Evolutionary conservation across 805 yeast genomes (phyloP).

Genomic region (Candida piceae): DNA sequence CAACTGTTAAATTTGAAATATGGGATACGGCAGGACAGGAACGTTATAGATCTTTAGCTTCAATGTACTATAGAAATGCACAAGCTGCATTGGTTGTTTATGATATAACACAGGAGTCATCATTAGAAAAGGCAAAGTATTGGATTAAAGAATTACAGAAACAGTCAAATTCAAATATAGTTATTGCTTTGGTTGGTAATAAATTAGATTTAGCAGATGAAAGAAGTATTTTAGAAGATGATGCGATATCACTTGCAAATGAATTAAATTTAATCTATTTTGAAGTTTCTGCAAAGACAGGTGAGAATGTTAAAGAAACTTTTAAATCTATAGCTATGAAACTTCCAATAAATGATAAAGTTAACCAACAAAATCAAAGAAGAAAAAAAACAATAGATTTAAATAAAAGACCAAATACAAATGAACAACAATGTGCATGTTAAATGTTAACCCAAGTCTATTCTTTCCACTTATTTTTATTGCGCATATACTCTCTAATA

Average conservation of each 20-base stretch:
- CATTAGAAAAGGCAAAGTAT: constrained; percentile 64
- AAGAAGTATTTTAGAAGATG: constrained; percentile 39
- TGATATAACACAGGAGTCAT: constrained; percentile 65
- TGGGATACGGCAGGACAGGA: constrained; percentile 92
- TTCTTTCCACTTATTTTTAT: no score
- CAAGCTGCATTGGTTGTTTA: constrained; percentile 77
- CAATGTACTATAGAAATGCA: constrained; percentile 79
- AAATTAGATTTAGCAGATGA: constrained; percentile 55
- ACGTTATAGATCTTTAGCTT: constrained; percentile 69
- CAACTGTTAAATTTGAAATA: constrained; percentile 66
- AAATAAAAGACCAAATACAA: constrained; percentile 27
- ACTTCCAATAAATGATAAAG: constrained; percentile 31
- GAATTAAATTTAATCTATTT: constrained; percentile 46
- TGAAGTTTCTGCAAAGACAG: constrained; percentile 59
- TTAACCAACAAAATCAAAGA: constrained; percentile 17
- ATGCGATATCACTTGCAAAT: constrained; percentile 50
- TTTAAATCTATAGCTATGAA: constrained; percentile 48
- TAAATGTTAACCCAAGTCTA: constrained; percentile 2
- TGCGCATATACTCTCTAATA: no score
- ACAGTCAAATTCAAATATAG: constrained; percentile 70
- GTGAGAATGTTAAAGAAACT: constrained; percentile 42
- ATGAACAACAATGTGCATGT: constrained; percentile 31
- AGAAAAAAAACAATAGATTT: constrained; percentile 26
- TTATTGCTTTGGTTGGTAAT: constrained; percentile 82
- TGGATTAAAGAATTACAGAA: constrained; percentile 79